phyloP scores from a whole-genome alignment of 441 rosid genomes.

The Capsella rubella region DNA sequence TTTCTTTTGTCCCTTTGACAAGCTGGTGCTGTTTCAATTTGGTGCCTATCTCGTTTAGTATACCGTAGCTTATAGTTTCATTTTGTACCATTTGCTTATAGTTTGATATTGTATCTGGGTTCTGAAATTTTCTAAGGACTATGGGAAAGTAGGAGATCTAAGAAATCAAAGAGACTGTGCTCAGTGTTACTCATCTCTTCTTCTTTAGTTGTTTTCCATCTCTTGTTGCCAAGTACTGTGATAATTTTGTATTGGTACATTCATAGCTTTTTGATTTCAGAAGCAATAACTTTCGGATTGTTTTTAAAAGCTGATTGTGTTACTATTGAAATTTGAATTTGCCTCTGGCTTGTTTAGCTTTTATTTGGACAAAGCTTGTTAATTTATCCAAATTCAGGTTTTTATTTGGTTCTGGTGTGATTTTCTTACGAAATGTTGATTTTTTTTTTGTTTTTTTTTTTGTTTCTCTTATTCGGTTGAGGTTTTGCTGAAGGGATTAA shows the following conservation, averaged over 20 bases:
- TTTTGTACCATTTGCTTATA: neutral
- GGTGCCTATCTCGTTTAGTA: neutral
- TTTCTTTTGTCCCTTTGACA: neutral
- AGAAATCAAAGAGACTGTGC: neutral
- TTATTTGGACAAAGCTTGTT: neutral
- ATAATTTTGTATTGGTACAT: constrained; percentile 12
- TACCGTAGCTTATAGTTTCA: constrained; percentile 11
- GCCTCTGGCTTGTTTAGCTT: constrained; percentile 28
- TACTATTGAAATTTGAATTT: neutral
- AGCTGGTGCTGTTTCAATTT: constrained; percentile 4
- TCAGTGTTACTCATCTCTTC: neutral
- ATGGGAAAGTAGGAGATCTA: constrained; percentile 25
- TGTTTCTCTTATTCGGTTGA: neutral
- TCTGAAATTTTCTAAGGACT: constrained; percentile 19
- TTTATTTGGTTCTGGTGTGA: neutral
- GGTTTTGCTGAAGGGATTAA: constrained; percentile 37
- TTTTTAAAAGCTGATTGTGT: neutral
- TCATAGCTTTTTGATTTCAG: too few relatives aligned
- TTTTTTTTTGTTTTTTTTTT: neutral
- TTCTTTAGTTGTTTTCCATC: neutral
- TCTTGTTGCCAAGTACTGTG: constrained; percentile 15
- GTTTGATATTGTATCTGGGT: constrained; percentile 24
- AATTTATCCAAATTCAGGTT: neutral
- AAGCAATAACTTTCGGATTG: neutral
- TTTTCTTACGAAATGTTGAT: neutral